Base-by-base conservation (phyloP, 2,329 filamentous ascomycete genomes). In the Claviceps africana region DNA sequence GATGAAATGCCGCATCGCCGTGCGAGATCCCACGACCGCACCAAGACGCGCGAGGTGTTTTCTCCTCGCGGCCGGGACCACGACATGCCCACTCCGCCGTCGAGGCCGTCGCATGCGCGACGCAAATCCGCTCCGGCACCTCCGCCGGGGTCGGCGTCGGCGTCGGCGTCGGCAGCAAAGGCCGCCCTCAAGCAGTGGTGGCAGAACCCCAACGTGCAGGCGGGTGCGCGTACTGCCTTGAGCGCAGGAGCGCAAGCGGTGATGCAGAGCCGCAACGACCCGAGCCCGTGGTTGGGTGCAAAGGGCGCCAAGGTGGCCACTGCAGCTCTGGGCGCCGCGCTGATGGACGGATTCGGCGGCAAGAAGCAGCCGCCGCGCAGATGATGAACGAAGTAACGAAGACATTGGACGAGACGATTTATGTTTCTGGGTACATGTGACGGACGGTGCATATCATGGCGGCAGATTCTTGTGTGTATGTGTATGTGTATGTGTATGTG, bases 301-400 rank as follows among this genome's bases (percentile, higher is more conserved):
- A 76, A 76, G 56, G 73, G 72, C 5, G 70, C 70, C 45, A 72
- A 72, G 50, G 63, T 76, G 3, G 74, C 72, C 1, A 72, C 72
- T 2, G 72, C 73, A 2, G 74, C 73, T 2, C 54, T 77, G 1
- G 72, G 72, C 19, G 73, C 74, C 1, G 74, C 73, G 0, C 61
- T 75, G 19, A 68, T 74, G 40, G 73, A 76, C 53, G 71, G 72
- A 0, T 69, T 76, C 33, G 66, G 72, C 47, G 1, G 72, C 67
- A 2, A 47, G 50, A 40, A 51, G 33, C 21, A 28, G 21, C 8
- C 31, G 22, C 5, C 37, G 11, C 28, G 45, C n/a, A 35, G 7
- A 48, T 48, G 50, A 43, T 7, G 19, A 48, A 33, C 2, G 1
- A 30, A 35, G 2, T 21, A 17, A 31, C n/a, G 15, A 9, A 21